Evolutionary conservation across 768 basidiomycete genomes (phyloP), one percentile per base, ranked within the genome.

Genomic region (Pholiota conissans): DNA sequence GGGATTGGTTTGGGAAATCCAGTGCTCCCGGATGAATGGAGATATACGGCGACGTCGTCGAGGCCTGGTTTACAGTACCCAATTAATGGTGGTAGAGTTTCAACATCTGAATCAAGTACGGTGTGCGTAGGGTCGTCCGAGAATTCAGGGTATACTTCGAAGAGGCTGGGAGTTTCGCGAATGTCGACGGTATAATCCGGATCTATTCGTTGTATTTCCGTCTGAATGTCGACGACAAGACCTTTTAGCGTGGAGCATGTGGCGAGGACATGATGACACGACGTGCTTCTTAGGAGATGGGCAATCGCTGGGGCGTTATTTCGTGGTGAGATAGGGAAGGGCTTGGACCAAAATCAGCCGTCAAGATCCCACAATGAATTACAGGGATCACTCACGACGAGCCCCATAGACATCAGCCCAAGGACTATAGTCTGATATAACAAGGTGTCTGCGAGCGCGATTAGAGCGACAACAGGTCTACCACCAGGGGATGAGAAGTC

Each of bases 1-100:
- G 71, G 65, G 49, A 81, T 72, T 3, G 74, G 56, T 55, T 77
- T 79, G 0, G 80, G 78, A 30, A 76, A 69, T 2, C 78, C 53
- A 24, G 53, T 55, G 16, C 55, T 56, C 6, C 55, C 47, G 27
- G 49, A 49, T 3, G 55, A 56, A 22, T 50, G 49, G 24, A 49
- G 34, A 46, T 49, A 56, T 69, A 35, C 69, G 42, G 45, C 45
- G 9, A 55, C 42, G 16, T 55, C 42, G 40, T 55, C 42, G 27
- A 32, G 28, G 11, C 8, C 27, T 11, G 20, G 29, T 71, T 74
- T 58, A 0, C 60, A 62, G 7, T 67, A 57, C 26, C 22, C 13
- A 6, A 0, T 22, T n/a, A 20, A 30, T 22, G n/a, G 40, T 9
- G 22, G 13, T 5, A 26, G 16, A 1, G 16, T 35, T 11, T 30